Percentiles rank a stretch among this genome's conserved stretches.
Evolutionary conservation across 805 yeast species (phyloP).

Genomic region (Schizosaccharomyces pombe): ASM294v3 CU329670.1:1742001-1742500

Average conservation of each 20-base stretch:
- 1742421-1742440: constrained; percentile 51
- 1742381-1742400: constrained; percentile 52
- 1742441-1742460: constrained; percentile 71
- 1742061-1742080: constrained; percentile 57
- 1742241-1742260: constrained; percentile 38
- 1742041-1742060: constrained; percentile 55
- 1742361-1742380: constrained; percentile 45
- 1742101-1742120: constrained; percentile 37
- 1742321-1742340: constrained; percentile 53
- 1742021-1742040: constrained; percentile 5
- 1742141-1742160: constrained; percentile 65
- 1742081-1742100: constrained; percentile 64
- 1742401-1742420: constrained; percentile 51
- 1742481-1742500: constrained; percentile 48
- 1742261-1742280: constrained; percentile 47
- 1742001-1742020: too few species aligned
- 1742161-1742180: constrained; percentile 73
- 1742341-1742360: constrained; percentile 61
- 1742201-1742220: constrained; percentile 42
- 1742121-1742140: constrained; percentile 50
- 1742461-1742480: constrained; percentile 68
- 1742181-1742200: constrained; percentile 54
- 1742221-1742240: constrained; percentile 45
- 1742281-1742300: constrained; percentile 58
- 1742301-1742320: constrained; percentile 36